A percentile compares a stretch with the other conserved stretches of the same genome.
Conservation (phyloP, 164 flowering plant species). For the Buxus sempervirens region DNA sequence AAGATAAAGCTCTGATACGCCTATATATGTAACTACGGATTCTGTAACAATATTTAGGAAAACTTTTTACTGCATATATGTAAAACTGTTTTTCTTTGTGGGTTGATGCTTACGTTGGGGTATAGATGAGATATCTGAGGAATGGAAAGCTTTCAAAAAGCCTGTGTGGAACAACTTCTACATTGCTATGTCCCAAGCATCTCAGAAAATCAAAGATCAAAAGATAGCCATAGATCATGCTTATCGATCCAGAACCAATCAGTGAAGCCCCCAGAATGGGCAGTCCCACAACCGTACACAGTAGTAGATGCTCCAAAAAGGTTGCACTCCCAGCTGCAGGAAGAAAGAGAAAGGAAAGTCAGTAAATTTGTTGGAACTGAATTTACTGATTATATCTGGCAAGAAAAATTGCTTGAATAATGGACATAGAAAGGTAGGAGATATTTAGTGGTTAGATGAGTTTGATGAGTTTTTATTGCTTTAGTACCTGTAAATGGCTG, state of each 20-base stretch:
- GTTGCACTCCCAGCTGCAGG: constrained; percentile 77
- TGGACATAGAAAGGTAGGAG: background rate
- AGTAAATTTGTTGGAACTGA: background rate
- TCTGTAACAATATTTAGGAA: background rate
- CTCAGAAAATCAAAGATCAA: constrained; percentile 71
- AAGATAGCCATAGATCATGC: constrained; percentile 47
- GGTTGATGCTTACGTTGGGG: constrained; percentile 67
- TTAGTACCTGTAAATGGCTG: constrained; percentile 61
- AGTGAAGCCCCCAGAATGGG: constrained; percentile 53
- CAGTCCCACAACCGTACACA: constrained; percentile 43
- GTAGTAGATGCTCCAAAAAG: constrained; percentile 60
- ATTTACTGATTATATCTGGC: background rate
- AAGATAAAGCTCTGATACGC: background rate
- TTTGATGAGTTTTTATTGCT: background rate
- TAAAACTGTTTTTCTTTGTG: no score
- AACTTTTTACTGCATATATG: no score
- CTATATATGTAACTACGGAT: background rate
- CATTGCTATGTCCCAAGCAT: constrained; percentile 73
- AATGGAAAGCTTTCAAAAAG: constrained; percentile 54
- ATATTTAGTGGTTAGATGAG: background rate
- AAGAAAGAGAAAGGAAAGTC: background rate
- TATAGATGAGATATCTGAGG: constrained; percentile 61
- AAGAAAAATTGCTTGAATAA: background rate
- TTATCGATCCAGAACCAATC: constrained; percentile 58
- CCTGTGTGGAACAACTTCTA: constrained; percentile 55